Base-by-base conservation (phyloP, 1,284 basidiomycete genomes). In the Fomitopsis pinicola region DNA sequence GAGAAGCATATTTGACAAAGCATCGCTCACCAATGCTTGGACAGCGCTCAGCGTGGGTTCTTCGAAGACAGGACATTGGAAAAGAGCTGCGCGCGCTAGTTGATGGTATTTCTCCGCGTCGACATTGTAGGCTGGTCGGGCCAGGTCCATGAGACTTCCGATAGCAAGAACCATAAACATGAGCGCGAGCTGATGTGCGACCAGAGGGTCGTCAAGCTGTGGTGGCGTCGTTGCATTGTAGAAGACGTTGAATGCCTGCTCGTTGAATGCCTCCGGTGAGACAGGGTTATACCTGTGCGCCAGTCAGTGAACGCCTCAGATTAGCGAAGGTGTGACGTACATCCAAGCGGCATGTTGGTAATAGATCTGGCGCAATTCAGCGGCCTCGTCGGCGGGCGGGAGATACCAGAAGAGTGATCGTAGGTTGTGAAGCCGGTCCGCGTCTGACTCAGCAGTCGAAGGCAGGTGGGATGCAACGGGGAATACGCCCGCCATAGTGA, bases 91-190 rank as follows among this genome's bases (percentile, higher is more conserved):
- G 55, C 86, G 81, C 1, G 88, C 86, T 3, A 92, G 76, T 62
- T 91, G 88, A 67, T 91, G 84, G 65, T 88, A 92, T 71, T 89
- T 90, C 72, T 91, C 88, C 1, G 90, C 89, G 59, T 92, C 89
- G 42, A 89, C 72, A 60, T 83, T 89, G 72, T 91, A 91, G 0
- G 88, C 81, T 10, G 82, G 78, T 44, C 86, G 76, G 12, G 79
- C 75, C 7, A 81, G 79, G 67, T 92, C 85, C 82, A 91, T 87
- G 57, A 91, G 77, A 42, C 82, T 83, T 2, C 88, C 90, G 62
- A 92, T 86, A 0, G 89, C 86, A 9, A 92, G 80, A 28, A 92
- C 78, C 78, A 92, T 89, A 71, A 88, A 92, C 75, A 91, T 75
- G 52, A 92, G 76, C 3, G 89, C 82, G 44, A 92, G 80, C 22